These are phyloP conservation scores for Gossypium arboreum DNA, from an alignment of 345 rosid genomes.

Conservation along the genomic window DNA sequence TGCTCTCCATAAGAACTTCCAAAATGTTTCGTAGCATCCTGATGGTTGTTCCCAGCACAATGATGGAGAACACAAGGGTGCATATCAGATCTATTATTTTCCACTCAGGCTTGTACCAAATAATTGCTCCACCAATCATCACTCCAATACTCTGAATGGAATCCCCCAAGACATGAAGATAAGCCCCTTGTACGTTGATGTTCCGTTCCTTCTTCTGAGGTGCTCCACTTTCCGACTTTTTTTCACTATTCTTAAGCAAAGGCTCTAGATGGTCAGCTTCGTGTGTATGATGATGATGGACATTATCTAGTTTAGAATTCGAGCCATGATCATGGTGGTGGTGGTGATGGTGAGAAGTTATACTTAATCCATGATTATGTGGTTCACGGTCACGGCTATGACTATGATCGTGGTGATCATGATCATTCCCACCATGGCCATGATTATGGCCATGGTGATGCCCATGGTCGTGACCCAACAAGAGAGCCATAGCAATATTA, in stretches of 20 bases:
- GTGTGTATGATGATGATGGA: constrained; percentile 28
- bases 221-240: background rate
- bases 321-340: background rate
- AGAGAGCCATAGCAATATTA: constrained; percentile 52
- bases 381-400: constrained; percentile 21
- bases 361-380: constrained; percentile 13
- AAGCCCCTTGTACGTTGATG: constrained; percentile 60
- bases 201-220: constrained; percentile 42
- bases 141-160: constrained; percentile 72
- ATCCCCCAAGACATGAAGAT: constrained; percentile 68
- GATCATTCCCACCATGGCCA: constrained; percentile 6
- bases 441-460: constrained; percentile 31
- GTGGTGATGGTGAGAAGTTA: background rate
- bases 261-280: constrained; percentile 27
- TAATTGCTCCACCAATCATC: constrained; percentile 64
- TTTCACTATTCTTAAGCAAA: constrained; percentile 27
- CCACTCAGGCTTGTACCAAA: constrained; percentile 43
- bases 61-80: background rate
- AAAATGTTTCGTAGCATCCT: constrained; percentile 57
- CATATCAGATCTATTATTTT: constrained; percentile 1
- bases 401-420: constrained; percentile 23
- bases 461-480: constrained; percentile 55
- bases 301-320: constrained; percentile 3
- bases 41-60: constrained; percentile 17
- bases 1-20: constrained; percentile 80